Base-by-base conservation (phyloP, 2,329 filamentous ascomycete genomes). In the Diaporthe ampelina region DNA sequence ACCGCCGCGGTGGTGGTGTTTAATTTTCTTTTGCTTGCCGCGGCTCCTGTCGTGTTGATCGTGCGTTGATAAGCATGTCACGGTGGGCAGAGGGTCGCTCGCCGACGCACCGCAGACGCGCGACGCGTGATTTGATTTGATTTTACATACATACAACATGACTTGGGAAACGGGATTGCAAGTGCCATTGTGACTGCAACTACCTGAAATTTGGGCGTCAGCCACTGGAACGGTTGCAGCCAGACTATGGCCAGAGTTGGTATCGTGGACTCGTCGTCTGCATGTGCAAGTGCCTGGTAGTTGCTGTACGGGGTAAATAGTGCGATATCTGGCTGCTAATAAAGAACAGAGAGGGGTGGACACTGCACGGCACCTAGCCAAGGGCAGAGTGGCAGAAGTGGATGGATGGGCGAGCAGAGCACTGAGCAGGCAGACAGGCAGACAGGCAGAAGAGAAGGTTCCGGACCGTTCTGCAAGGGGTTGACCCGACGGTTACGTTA, bases 391-490 rank as follows among this genome's bases (percentile, higher is more conserved):
- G n/a, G n/a, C n/a, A n/a, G n/a, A n/a, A n/a, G n/a, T n/a, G n/a
- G n/a, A 37, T 11, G 11, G 35, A 6, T 11, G 11, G 52, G 32
- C 56, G 29, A 29, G 29, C 29, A 29, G 29, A 29, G 29, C 29
- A 29, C 29, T 29, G 37, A 32, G 56, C 56, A 37, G 35, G 11
- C 35, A 43, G 15, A 43, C 6, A 43, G 40, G 40, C 13, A 43
- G 15, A 43, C 40, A 17, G 40, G 2, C 15, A 43, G 8, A 24
- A n/a, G 6, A 50, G 7, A 10, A 58, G 54, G 24, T 43, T 58
- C 59, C 57, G 57, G 57, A 61, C 70, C 70, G 57, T 72, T 45
- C 58, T 63, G 70, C 70, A 48, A 37, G 70, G 45, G 57, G 24
- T 35, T n/a, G 54, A 63, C 26, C 57, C 48, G 57, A 50, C 70